Base-by-base conservation (phyloP, 148 eudicot genomes). In the Camellia granthamiana region DNA sequence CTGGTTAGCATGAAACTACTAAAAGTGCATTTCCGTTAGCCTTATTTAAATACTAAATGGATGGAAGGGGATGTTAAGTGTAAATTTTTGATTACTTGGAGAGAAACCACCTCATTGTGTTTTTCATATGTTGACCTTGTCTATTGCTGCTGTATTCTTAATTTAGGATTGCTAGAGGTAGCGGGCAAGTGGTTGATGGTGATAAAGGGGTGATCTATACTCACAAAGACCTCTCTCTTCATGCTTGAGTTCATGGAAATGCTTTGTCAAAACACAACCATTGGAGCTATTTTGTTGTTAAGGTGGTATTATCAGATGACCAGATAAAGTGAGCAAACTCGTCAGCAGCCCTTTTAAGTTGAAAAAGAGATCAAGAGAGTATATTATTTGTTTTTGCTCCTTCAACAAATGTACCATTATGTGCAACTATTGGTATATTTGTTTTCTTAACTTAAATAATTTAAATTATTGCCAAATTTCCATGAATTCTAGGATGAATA, bases 151-250 rank as follows among this genome's bases (percentile, higher is more conserved):
- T 49, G 72, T 12, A 58, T 43, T 70, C 9, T 9, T 75, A 41
- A 46, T 82, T 81, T 87, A 95, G 98, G 98, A 77, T 95, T 84
- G 96, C 87, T 56, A 87, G 89, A 80, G 98, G 97, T 77, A 90
- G 75, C 64, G 97, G 98, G 55, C 98, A 95, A 69, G 91, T 95
- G 12, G 98, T 93, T 47, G 83, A 89, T 46, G 90, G 96, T 0
- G 98, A 95, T 82, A 92, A 90, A 75, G 97, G 87, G 6, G 89
- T 95, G 21, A 88, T 85, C 69, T 95, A 91, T 83, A 95, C 94
- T 23, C 98, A 93, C 87, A 89, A 83, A 85, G 92, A 92, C 81
- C 91, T 97, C 61, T 80, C 86, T 18, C 72, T 78, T 9, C 47
- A 62, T 42, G 85, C 77, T 43, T 83, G 72, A 67, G 75, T 63